Evolutionary conservation across 345 rosid genomes (phyloP), one percentile per base, ranked within the genome.

Genomic region (Linum usitatissimum): DNA sequence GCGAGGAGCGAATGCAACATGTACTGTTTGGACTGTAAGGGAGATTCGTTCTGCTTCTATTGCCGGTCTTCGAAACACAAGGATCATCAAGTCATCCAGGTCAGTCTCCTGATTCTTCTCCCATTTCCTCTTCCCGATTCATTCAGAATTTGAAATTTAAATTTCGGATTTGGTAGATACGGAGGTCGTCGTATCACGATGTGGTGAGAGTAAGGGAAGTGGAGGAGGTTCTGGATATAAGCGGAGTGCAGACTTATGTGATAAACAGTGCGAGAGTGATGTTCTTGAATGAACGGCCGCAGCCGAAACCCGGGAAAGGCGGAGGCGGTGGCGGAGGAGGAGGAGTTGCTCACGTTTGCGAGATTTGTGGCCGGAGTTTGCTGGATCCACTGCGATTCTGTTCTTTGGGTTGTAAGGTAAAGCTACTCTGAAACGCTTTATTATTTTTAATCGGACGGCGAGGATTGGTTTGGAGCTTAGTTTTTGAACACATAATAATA

Each of bases 81-180:
- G 59, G 59, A 55, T 28, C 59, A 55, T 28, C 59, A 55, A 28
- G 59, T 55, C 30, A 55, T 55, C 59, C 59, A 55, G 59, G 59
- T 55, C 23, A 18, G 30, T 18, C 6, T 55, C 21, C 13, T 20
- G 18, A 18, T 55, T 28, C 38, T 34, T 7, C 14, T 18, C 23
- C 2, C 15, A 19, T 14, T 10, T 9, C 4, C 4, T 55, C 5
- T 3, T n/a, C n/a, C n/a, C n/a, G n/a, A n/a, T n/a, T n/a, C n/a
- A n/a, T n/a, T n/a, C n/a, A n/a, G n/a, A n/a, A n/a, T n/a, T n/a
- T n/a, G n/a, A n/a, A n/a, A n/a, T n/a, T n/a, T n/a, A n/a, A n/a
- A n/a, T n/a, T n/a, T n/a, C n/a, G 3, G 6, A 55, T 55, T 19
- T 3, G 57, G 12, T 18, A 55, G 58, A 55, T 55, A 18, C 6